Base-by-base conservation (phyloP, 1,284 basidiomycete species). In the Amylostereum areolatum region DNA sequence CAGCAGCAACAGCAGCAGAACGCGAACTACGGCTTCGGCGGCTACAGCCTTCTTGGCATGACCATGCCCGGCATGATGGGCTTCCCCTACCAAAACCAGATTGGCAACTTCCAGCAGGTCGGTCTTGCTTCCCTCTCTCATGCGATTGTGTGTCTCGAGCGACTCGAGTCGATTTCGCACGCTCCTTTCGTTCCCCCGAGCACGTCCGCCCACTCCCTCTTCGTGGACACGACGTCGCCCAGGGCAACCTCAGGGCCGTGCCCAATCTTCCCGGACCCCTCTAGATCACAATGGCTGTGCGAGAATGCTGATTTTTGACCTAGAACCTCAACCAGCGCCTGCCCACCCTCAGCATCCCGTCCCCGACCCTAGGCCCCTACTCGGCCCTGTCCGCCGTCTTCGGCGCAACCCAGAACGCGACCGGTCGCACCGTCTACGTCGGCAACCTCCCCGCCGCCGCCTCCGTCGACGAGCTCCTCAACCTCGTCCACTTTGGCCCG, bases 401-500 rank as follows among this genome's bases (percentile, higher is more conserved):
- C 1, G 80, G 81, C 34, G 78, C 81, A 2, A 76, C 78, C 24
- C 75, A 74, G 46, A 85, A 81, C 57, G 67, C 71, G 6, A 81
- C 80, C 1, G 90, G 89, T 7, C 89, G 96, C 51, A 99, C 97
- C 0, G 95, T 99, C 45, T 99, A 98, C 67, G 88, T 99, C 52
- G 97, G 96, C 57, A 97, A 97, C 69, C 80, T 99, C 39, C 96
- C 96, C 11, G 77, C 89, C n/a, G 92, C 92, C 25, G 95, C 96
- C 0, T 95, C 93, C 5, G 94, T 97, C 51, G 95, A 98, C 64
- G 96, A 99, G 67, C 82, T 99, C 28, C 86, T 98, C 62, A 97
- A 94, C 67, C 86, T 97, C 54, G 96, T 99, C 56, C 93, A 97
- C 61, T 98, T 97, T 65, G 97, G 96, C 5, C 96, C 96, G 0